Conservation (phyloP, 2,329 filamentous ascomycete species). For the Pseudogymnoascus sp. region DNA sequence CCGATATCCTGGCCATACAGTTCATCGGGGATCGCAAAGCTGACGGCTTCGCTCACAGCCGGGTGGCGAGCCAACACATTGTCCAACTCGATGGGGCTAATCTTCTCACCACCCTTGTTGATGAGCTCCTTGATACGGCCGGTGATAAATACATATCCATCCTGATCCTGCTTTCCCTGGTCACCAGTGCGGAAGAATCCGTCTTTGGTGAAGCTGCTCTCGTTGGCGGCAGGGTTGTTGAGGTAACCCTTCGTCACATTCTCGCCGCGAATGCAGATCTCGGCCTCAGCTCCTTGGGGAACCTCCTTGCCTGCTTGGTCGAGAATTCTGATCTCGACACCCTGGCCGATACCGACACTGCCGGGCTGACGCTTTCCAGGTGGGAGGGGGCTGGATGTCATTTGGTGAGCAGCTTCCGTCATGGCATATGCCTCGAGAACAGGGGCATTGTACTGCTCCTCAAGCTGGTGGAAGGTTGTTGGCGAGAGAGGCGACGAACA, state of each 20-base stretch:
- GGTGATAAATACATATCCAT: constrained; percentile 78
- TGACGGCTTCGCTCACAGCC: constrained; percentile 67
- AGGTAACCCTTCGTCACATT: constrained; percentile 82
- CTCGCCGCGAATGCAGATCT: constrained; percentile 74
- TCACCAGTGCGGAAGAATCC: constrained; percentile 86
- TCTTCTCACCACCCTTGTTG: constrained; percentile 86
- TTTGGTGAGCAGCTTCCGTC: constrained; percentile 82
- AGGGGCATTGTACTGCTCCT: constrained; percentile 65
- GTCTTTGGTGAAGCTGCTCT: constrained; percentile 60
- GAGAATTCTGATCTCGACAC: constrained; percentile 72
- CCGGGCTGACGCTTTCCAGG: constrained; percentile 68
- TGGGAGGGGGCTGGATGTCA: constrained; percentile 69
- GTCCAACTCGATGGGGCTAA: constrained; percentile 79
- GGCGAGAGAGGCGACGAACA: constrained; percentile 79
- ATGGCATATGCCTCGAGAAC: constrained; percentile 88
- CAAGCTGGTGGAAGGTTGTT: constrained; percentile 71
- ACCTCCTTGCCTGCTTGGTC: constrained; percentile 61
- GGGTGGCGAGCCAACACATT: constrained; percentile 70
- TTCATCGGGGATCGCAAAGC: constrained; percentile 74
- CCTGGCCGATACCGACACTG: constrained; percentile 74
- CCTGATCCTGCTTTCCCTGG: constrained; percentile 70
- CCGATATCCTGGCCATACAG: constrained; percentile 77
- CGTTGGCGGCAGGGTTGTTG: constrained; percentile 72
- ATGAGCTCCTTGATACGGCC: constrained; percentile 92
- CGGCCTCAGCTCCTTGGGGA: constrained; percentile 60